Conservation (phyloP, 2,329 filamentous ascomycete species). For the Fusarium albidum region DNA sequence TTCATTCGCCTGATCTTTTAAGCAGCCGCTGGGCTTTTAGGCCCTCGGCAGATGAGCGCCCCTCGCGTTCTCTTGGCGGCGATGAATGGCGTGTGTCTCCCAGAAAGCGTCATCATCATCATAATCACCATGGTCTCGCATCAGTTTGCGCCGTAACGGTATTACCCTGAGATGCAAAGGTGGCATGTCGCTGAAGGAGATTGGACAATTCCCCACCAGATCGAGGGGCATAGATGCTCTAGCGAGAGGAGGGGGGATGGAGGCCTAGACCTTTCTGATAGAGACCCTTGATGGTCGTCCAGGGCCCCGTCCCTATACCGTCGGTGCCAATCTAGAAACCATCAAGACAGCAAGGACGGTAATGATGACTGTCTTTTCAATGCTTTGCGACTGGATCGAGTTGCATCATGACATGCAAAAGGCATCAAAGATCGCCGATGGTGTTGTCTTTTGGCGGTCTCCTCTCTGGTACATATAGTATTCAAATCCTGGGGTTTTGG, state of each 20-base stretch:
- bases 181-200: constrained; percentile 38
- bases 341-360: constrained; percentile 2
- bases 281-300: constrained; percentile 18
- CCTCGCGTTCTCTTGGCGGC: constrained; percentile 13
- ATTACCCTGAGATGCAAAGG: constrained; percentile 32
- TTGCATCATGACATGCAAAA: constrained; percentile 24
- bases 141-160: constrained; percentile 19
- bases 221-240: constrained; percentile 35
- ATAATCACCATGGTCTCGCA: constrained; percentile 16
- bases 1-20: constrained; percentile 21
- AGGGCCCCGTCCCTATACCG: constrained; percentile 15
- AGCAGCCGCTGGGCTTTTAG: constrained; percentile 13
- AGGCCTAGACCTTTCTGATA: constrained; percentile 1
- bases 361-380: constrained; percentile 11
- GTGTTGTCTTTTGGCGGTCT: constrained; percentile 10
- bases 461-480: constrained; percentile 36
- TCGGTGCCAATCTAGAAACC: constrained; percentile 14
- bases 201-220: constrained; percentile 41
- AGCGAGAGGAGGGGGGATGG: constrained; percentile 18
- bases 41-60: constrained; percentile 6
- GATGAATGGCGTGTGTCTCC: constrained; percentile 8
- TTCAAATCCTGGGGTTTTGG: constrained; percentile 18
- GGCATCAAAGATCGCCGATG: constrained; percentile 7
- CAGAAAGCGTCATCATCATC: constrained; percentile 8
- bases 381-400: constrained; percentile 14